Conservation (phyloP, 2,329 filamentous ascomycete genomes). For the Ophiostoma angusticollis region DNA sequence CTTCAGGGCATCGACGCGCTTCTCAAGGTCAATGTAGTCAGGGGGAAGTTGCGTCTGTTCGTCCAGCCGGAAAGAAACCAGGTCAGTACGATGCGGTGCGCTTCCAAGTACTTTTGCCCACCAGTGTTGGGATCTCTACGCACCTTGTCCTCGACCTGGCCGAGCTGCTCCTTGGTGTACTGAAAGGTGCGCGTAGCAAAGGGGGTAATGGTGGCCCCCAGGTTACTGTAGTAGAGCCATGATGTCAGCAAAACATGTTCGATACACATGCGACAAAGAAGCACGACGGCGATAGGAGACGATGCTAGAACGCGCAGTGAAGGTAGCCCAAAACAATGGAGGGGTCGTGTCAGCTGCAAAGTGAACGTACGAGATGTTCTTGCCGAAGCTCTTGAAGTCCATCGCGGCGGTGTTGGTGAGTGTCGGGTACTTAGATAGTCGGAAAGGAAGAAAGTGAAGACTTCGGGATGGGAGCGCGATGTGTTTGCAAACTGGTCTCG, state of each 20-base stretch:
- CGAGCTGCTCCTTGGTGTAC: constrained; percentile 95
- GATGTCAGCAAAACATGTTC: constrained; percentile 2
- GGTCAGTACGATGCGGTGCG: neutral
- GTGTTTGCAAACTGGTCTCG: neutral
- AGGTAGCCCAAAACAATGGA: too few relatives aligned
- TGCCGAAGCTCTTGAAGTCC: constrained; percentile 48
- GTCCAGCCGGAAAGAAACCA: neutral
- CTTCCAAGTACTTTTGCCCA: constrained; percentile 3
- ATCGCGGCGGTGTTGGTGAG: constrained; percentile 23
- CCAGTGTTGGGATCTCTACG: neutral
- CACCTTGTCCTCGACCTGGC: constrained; percentile 87
- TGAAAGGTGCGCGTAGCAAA: constrained; percentile 92
- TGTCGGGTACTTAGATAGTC: neutral
- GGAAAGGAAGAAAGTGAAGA: neutral
- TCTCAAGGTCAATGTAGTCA: constrained; percentile 97
- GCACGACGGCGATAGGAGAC: neutral
- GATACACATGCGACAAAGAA: neutral
- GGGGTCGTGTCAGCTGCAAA: neutral
- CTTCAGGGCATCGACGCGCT: constrained; percentile 94
- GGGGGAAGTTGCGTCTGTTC: constrained; percentile 81
- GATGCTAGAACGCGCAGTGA: neutral
- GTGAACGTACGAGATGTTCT: constrained; percentile 38
- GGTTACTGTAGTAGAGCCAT: constrained; percentile 24
- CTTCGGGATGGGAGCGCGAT: neutral
- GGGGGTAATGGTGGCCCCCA: constrained; percentile 75